Evolutionary conservation across 1,139 yeast genomes (phyloP).

Genomic region (Cylindricascospora bacillispora): DNA sequence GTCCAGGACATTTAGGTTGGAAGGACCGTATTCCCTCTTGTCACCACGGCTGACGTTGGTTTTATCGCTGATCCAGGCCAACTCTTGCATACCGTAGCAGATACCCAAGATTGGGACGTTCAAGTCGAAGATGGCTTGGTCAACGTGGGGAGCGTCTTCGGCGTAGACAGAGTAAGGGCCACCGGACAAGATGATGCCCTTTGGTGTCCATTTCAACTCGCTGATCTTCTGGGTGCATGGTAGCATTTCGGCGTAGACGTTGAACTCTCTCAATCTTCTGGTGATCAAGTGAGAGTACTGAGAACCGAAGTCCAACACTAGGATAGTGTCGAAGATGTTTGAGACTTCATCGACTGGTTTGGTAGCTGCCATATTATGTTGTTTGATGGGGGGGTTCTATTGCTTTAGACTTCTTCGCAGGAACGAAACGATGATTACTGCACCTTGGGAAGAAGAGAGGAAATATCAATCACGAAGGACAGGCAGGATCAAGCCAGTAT

Average conservation of each 20-base stretch:
- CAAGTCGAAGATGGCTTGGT: constrained; percentile 80
- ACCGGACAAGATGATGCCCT: constrained; percentile 92
- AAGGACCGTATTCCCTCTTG: constrained; percentile 97
- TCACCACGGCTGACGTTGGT: constrained; percentile 95
- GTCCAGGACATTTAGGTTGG: constrained; percentile 70
- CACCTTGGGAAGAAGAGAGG: too few species aligned
- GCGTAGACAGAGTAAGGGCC: constrained; percentile 98
- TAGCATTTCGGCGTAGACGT: constrained; percentile 97
- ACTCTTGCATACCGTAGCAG: constrained; percentile 98
- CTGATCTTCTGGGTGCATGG: constrained; percentile 96
- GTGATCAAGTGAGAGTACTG: constrained; percentile 96
- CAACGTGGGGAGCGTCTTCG: constrained; percentile 94
- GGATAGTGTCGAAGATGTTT: constrained; percentile 84
- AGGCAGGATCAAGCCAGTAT: too few species aligned
- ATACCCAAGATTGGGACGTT: constrained; percentile 93
- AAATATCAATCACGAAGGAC: too few species aligned
- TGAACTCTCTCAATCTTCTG: constrained; percentile 94
- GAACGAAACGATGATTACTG: too few species aligned
- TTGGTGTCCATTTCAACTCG: constrained; percentile 89
- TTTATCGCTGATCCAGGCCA: constrained; percentile 96
- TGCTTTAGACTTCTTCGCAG: too few species aligned
- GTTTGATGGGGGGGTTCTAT: too few species aligned
- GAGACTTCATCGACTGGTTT: constrained; percentile 45
- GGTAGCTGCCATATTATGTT: too few species aligned
- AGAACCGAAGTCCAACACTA: constrained; percentile 96